Percentiles rank a stretch among this genome's conserved stretches.
These are phyloP conservation scores for Dioscorea dumetorum DNA, from an alignment of 106 monocot species.

Conservation along the genomic window DNA sequence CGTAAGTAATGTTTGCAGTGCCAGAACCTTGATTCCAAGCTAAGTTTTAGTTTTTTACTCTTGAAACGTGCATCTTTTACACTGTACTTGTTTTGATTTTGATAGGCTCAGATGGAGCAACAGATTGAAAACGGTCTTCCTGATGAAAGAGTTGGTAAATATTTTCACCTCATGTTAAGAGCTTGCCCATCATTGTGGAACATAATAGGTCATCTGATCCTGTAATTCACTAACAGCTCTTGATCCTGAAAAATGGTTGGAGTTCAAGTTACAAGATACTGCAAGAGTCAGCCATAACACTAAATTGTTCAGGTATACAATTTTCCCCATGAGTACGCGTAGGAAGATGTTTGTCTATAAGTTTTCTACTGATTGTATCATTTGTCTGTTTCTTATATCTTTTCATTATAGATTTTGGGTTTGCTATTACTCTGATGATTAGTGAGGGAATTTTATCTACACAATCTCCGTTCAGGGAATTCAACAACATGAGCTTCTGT, in stretches of 20 bases:
- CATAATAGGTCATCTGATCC: neutral
- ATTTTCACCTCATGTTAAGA: neutral
- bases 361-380: neutral
- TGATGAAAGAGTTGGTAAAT: conserved; percentile 60
- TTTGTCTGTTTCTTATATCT: neutral
- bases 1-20: neutral
- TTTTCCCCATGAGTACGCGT: no score
- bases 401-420: neutral
- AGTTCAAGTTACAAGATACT: conserved; percentile 84
- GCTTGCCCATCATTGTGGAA: neutral
- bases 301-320: conserved; percentile 63
- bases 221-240: conserved; percentile 31
- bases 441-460: neutral
- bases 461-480: neutral
- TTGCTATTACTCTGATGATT: neutral
- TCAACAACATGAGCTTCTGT: neutral
- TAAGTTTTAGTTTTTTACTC: neutral
- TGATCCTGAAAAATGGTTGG: conserved; percentile 83
- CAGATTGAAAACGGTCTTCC: conserved; percentile 12
- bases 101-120: conserved; percentile 61
- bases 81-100: neutral
- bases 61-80: neutral
- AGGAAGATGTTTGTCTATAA: no score
- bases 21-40: neutral
- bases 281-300: conserved; percentile 81